These are phyloP conservation scores for Mucor racemosus DNA, from an alignment of 371 early-diverging fungal species.

Conservation along the genomic window DNA sequence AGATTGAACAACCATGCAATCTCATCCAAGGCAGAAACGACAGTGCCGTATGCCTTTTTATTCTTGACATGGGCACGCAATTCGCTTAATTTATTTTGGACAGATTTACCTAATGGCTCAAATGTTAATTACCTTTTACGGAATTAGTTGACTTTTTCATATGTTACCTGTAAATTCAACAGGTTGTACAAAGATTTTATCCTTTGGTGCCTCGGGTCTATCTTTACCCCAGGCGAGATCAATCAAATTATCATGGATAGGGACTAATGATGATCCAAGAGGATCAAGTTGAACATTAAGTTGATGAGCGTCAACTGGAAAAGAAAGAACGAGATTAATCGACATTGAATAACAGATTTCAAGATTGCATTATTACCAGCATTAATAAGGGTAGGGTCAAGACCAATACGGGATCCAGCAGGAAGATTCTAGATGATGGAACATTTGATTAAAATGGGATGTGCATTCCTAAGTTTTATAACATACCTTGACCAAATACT, in stretches of 20 bases:
- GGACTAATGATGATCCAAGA: constrained; percentile 61
- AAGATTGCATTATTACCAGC: constrained; percentile 45
- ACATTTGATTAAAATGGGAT: not conserved
- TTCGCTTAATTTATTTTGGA: constrained; percentile 63
- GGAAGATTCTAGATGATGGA: constrained; percentile 55
- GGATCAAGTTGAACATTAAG: constrained; percentile 60
- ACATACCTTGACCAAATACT: constrained; percentile 70
- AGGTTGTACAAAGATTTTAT: constrained; percentile 70
- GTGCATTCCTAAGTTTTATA: not conserved
- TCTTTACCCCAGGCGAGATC: constrained; percentile 80
- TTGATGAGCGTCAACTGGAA: constrained; percentile 59
- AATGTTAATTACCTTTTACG: constrained; percentile 2
- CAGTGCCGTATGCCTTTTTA: constrained; percentile 74
- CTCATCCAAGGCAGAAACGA: constrained; percentile 91
- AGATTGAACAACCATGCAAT: constrained; percentile 98
- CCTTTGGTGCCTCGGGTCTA: constrained; percentile 72
- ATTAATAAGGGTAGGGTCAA: constrained; percentile 86
- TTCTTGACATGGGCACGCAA: constrained; percentile 64
- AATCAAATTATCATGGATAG: constrained; percentile 75
- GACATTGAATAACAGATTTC: not conserved
- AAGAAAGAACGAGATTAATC: not conserved
- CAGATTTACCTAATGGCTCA: constrained; percentile 37
- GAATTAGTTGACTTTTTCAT: constrained; percentile 14
- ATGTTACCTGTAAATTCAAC: constrained; percentile 74
- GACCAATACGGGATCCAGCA: constrained; percentile 75